Evolutionary conservation across 2,329 filamentous ascomycete genomes (phyloP), one percentile per base, ranked within the genome.

Genomic region (Xylaria multiplex): DNA sequence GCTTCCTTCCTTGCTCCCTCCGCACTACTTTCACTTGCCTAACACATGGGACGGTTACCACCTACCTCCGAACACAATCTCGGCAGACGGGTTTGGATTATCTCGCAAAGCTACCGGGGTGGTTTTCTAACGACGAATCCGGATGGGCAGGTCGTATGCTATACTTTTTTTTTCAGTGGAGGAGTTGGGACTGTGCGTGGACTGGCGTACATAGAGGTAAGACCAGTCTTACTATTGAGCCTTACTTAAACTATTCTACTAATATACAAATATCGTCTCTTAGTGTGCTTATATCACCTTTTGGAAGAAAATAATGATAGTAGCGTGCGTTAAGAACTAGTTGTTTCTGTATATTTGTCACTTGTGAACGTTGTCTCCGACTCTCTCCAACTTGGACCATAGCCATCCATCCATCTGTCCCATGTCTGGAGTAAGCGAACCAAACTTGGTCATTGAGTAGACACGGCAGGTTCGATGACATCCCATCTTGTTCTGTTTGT

Each of bases 41-140:
- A 32, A 19, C 37, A 48, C 42, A 37, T 37, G 49, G 40, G 48
- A 49, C 62, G 61, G 61, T 48, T 53, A 43, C 58, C 58, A 11
- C 13, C 54, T 22, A 45, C 64, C n/a, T 48, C 32, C 42, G 32
- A 35, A 55, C 27, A 27, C 5, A 50, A 13, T 7, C 30, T 55
- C 11, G 35, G 35, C 24, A n/a, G 43, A n/a, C 4, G 19, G 19
- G 40, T 42, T 57, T 49, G 42, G 24, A 11, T 24, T 37, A 3
- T 5, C 40, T 32, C 49, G 5, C 5, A 27, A 27, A 27, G 27
- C 27, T 27, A 27, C 27, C 16, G 32, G 4, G 53, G 13, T 32
- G n/a, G 54, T 9, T 3, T 14, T 16, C n/a, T 24, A 35, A 58
- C 30, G 27, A 19, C 35, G 9, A 65, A 61, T 27, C 3, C 7